Evolutionary conservation across 768 basidiomycete species (phyloP).

Genomic region (Mycena galericulata): DNA sequence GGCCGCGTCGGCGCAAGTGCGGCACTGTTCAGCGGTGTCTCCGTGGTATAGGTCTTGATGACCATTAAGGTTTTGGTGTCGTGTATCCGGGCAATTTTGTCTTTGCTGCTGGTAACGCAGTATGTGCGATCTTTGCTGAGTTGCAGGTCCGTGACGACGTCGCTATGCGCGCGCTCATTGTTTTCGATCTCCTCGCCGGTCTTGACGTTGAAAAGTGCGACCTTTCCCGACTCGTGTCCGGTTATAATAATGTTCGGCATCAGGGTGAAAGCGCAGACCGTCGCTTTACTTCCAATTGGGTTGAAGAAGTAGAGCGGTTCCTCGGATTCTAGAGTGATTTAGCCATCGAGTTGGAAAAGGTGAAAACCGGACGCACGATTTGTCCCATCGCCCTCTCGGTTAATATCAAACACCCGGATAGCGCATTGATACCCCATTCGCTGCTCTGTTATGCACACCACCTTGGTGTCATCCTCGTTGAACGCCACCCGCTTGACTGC

Average conservation of each 20-base stretch:
- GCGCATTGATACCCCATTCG: too few relatives aligned
- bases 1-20: conserved; percentile 86
- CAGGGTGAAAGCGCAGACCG: too few relatives aligned
- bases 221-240: conserved; percentile 96
- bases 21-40: conserved; percentile 96
- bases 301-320: conserved; percentile 86
- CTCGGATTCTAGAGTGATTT: conserved; percentile 82
- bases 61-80: conserved; percentile 90
- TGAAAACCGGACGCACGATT: conserved; percentile 69
- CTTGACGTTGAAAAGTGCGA: conserved; percentile 90
- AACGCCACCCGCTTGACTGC: conserved; percentile 97
- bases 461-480: conserved; percentile 83
- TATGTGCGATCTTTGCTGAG: conserved; percentile 91
- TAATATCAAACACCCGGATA: conserved; percentile 92
- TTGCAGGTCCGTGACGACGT: conserved; percentile 93
- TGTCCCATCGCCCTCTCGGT: conserved; percentile 83
- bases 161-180: conserved; percentile 91
- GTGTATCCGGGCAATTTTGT: conserved; percentile 95
- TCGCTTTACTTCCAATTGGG: conserved; percentile 93
- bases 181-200: conserved; percentile 84
- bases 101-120: conserved; percentile 96
- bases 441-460: too few relatives aligned
- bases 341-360: conserved; percentile 1
- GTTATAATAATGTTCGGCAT: conserved; percentile 85
- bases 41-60: conserved; percentile 93